A percentile compares a stretch with the other conserved stretches of the same genome.
Conservation (phyloP, 257 asterid genomes). For the Forsythia suspensa region DNA sequence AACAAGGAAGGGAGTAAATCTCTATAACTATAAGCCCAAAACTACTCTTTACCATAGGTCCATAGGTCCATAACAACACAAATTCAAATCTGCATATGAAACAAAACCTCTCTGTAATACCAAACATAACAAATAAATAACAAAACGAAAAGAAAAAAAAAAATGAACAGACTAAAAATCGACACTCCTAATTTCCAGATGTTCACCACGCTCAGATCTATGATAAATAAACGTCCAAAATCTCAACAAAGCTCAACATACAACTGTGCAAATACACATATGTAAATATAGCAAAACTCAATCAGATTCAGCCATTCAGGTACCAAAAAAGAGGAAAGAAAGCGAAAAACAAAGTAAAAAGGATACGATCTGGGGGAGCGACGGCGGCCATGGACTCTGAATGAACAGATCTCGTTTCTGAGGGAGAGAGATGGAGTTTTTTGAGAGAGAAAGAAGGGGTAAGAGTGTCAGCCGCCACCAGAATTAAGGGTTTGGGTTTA, state of each 20-base stretch:
- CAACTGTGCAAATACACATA: not conserved
- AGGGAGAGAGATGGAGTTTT: not conserved
- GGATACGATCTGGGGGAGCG: constrained; percentile 73
- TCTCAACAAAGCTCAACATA: not conserved
- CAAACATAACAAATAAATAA: not conserved
- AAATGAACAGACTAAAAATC: not conserved
- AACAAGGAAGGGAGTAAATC: not conserved
- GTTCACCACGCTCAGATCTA: not conserved
- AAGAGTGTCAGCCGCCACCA: constrained; percentile 45
- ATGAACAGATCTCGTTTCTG: constrained; percentile 8
- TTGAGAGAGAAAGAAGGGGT: constrained; percentile 9
- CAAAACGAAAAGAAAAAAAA: not conserved
- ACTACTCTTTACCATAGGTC: constrained; percentile 10
- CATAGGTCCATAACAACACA: not conserved
- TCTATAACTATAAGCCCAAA: constrained; percentile 21
- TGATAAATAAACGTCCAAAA: not conserved
- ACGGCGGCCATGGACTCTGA: constrained; percentile 50
- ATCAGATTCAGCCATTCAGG: not conserved
- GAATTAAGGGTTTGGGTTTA: constrained; percentile 46
- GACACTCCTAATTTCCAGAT: not conserved
- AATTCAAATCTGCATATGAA: not conserved
- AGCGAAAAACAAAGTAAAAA: constrained; percentile 6
- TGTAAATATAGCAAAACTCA: not conserved
- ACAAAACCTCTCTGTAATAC: not conserved
- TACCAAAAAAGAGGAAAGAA: not conserved